Percentiles rank a stretch among this genome's conserved stretches.
Evolutionary conservation across 202 grass and related monocot species (phyloP).

Genomic region (Setaria viridis): DNA sequence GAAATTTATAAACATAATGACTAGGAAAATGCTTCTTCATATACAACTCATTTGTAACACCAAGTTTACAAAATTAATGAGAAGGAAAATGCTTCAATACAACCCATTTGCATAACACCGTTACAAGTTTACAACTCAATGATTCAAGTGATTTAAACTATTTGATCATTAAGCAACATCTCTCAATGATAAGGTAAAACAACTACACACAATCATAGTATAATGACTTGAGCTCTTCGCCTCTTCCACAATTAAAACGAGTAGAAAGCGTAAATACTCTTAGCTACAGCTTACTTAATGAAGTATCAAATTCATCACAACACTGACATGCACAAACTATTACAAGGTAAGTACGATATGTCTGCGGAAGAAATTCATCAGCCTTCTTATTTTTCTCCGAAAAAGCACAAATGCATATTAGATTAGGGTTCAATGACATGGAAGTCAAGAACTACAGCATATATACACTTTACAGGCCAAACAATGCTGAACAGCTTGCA

Average conservation of each 20-base stretch:
- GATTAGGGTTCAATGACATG: slow-evolving; percentile 1
- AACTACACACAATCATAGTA: too few relatives aligned
- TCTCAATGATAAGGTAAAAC: background rate
- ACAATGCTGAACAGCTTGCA: background rate
- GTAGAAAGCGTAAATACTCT: background rate
- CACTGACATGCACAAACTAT: background rate
- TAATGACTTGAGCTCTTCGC: background rate
- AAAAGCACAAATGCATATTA: background rate
- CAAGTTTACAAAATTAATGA: background rate
- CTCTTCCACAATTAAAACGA: background rate
- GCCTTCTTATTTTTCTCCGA: background rate
- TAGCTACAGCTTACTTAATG: background rate
- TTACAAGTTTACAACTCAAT: background rate
- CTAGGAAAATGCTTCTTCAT: too few relatives aligned
- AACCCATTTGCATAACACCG: background rate
- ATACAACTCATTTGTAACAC: background rate
- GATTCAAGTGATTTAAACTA: too few relatives aligned
- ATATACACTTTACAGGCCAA: slow-evolving; percentile 7
- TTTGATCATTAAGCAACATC: background rate
- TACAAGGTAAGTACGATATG: background rate
- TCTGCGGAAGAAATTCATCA: background rate
- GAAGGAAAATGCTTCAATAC: background rate
- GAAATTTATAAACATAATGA: too few relatives aligned
- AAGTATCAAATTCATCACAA: background rate
- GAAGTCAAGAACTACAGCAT: background rate